phyloP scores from a whole-genome alignment of 1,139 yeast genomes.

The Debaryomyces fabryi region DNA sequence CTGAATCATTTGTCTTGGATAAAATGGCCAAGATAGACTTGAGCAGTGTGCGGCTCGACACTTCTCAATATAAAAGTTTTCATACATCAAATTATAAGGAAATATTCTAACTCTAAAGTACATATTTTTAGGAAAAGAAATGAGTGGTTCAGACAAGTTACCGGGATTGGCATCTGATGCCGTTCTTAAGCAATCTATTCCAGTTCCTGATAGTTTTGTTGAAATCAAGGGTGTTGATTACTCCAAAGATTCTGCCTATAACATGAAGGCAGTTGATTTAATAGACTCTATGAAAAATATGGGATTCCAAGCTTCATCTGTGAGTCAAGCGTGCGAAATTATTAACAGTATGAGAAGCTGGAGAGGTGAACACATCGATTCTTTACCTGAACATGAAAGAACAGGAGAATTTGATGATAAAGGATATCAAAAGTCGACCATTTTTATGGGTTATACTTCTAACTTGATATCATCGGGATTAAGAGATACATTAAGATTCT shows the following conservation, averaged over 20 bases:
- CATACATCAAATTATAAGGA: background rate
- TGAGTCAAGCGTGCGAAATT: slow-evolving; percentile 86
- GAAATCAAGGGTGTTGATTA: slow-evolving; percentile 89
- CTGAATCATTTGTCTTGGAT: background rate
- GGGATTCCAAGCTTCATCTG: slow-evolving; percentile 97
- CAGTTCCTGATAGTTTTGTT: slow-evolving; percentile 78
- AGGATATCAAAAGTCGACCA: slow-evolving; percentile 83
- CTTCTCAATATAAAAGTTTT: background rate
- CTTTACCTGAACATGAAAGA: slow-evolving; percentile 66
- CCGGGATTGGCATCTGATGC: slow-evolving; percentile 84
- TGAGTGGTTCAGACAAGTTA: slow-evolving; percentile 22
- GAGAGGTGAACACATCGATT: slow-evolving; percentile 77
- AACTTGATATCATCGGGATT: slow-evolving; percentile 93
- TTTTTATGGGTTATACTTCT: slow-evolving; percentile 96
- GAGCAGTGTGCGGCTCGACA: background rate
- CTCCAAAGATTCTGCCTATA: slow-evolving; percentile 65
- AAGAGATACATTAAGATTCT: slow-evolving; percentile 83
- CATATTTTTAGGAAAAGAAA: background rate
- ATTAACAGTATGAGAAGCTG: slow-evolving; percentile 89
- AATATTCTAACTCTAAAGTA: background rate
- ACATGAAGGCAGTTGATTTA: slow-evolving; percentile 78
- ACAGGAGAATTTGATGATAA: slow-evolving; percentile 79
- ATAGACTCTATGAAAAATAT: slow-evolving; percentile 82
- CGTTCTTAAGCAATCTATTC: slow-evolving; percentile 82
- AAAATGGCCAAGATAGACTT: background rate